Conservation (phyloP, 345 rosid genomes). For the Salix koriyanagi region DNA sequence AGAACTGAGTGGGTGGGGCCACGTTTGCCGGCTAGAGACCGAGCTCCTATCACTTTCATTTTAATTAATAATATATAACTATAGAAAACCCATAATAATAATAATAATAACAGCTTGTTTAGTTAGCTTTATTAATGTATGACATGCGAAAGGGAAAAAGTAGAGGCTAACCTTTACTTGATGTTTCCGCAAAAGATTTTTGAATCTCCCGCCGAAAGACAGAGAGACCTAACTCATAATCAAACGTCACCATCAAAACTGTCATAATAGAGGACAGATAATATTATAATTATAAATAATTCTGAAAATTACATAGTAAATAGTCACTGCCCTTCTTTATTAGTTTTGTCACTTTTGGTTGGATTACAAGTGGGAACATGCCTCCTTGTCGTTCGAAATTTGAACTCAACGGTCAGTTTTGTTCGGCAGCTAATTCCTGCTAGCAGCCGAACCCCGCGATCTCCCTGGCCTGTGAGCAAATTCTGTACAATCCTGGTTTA, state of each 20-base stretch:
- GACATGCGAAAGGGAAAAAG: not conserved
- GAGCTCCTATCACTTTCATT: not conserved
- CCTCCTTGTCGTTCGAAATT: conserved; percentile 18
- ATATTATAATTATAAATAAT: too few species aligned
- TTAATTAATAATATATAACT: not conserved
- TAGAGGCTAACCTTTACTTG: not conserved
- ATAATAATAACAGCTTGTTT: not conserved
- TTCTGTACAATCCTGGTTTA: not conserved
- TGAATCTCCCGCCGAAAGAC: conserved; percentile 17
- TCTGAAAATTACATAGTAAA: not conserved
- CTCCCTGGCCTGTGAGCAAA: not conserved
- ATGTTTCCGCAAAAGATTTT: conserved; percentile 19
- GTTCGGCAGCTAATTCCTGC: not conserved
- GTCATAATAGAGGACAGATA: not conserved
- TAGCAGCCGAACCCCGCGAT: not conserved
- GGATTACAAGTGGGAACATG: not conserved
- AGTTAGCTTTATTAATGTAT: not conserved
- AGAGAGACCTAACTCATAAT: not conserved
- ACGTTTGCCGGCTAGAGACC: not conserved
- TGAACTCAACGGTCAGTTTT: conserved; percentile 21
- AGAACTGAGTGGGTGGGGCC: not conserved
- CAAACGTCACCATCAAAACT: conserved; percentile 13
- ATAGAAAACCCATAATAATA: too few species aligned
- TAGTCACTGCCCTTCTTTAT: not conserved
- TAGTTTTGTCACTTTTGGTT: not conserved